Percentiles rank a stretch among this genome's conserved stretches.
These are phyloP conservation scores for Aspergillus ruber DNA, from an alignment of 2,329 filamentous ascomycete genomes.

Conservation along the genomic window DNA sequence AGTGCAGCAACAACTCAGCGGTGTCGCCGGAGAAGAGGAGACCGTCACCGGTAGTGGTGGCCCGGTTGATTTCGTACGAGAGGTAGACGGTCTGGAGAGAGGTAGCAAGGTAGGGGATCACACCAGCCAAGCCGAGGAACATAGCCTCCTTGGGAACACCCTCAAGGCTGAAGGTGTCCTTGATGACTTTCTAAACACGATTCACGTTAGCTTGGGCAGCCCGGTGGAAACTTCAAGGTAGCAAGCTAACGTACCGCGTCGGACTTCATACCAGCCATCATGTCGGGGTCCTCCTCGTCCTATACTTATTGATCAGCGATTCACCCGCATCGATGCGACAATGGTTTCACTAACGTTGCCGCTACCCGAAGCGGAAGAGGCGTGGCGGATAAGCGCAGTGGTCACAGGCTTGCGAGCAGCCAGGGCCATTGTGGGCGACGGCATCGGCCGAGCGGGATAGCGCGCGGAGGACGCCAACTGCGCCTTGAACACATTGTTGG, in stretches of 20 bases:
- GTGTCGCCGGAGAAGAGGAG: slow-evolving; percentile 63
- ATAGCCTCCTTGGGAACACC: slow-evolving; percentile 63
- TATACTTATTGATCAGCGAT: slow-evolving; percentile 44
- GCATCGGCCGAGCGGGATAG: slow-evolving; percentile 27
- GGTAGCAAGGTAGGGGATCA: slow-evolving; percentile 78
- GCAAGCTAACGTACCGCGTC: slow-evolving; percentile 50
- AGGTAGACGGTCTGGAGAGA: slow-evolving; percentile 77
- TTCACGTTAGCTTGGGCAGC: slow-evolving; percentile 1
- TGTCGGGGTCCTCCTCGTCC: slow-evolving; percentile 40
- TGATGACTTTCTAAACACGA: slow-evolving; percentile 51
- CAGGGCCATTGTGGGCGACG: slow-evolving; percentile 36
- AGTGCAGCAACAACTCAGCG: slow-evolving; percentile 63
- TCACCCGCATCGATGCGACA: slow-evolving; percentile 30
- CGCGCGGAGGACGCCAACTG: slow-evolving; percentile 39
- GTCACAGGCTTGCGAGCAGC: slow-evolving; percentile 40
- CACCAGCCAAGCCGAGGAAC: slow-evolving; percentile 66
- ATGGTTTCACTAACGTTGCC: slow-evolving; percentile 41
- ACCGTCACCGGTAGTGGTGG: slow-evolving; percentile 53
- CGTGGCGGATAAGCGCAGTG: slow-evolving; percentile 45
- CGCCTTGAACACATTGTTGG: slow-evolving; percentile 38
- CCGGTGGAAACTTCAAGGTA: slow-evolving; percentile 5
- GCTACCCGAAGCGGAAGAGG: slow-evolving; percentile 19
- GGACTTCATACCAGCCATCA: slow-evolving; percentile 47
- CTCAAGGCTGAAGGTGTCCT: slow-evolving; percentile 61
- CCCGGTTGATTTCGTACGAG: slow-evolving; percentile 72